A percentile compares a stretch with the other conserved stretches of the same genome.
These are phyloP conservation scores for Lachancea quebecensis DNA, from an alignment of 805 yeast genomes.

Conservation along the genomic window DNA sequence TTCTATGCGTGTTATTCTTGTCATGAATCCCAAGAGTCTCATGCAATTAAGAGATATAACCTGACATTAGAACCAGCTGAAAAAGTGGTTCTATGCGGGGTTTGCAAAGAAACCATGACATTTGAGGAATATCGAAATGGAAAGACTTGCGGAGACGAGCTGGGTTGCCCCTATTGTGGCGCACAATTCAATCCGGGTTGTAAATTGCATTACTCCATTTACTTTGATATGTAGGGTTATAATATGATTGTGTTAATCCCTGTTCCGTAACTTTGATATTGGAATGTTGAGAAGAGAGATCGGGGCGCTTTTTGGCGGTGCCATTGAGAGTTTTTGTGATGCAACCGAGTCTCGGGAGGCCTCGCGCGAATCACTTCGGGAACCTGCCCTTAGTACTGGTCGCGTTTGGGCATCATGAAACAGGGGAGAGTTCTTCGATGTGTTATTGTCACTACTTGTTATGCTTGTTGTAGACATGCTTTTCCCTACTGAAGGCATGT, in stretches of 20 bases:
- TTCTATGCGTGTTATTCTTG: constrained; percentile 30
- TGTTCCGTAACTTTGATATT: constrained; percentile 23
- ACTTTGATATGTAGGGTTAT: constrained; percentile 15
- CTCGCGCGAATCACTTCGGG: neutral
- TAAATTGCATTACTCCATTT: constrained; percentile 26
- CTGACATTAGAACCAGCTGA: constrained; percentile 4
- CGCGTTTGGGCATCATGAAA: neutral
- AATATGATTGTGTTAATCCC: neutral
- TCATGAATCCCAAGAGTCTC: constrained; percentile 19
- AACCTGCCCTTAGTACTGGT: neutral
- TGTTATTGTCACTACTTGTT: neutral
- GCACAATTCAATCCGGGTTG: constrained; percentile 29
- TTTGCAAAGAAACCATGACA: constrained; percentile 23
- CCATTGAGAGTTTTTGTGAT: neutral
- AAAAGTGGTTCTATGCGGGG: constrained; percentile 25
- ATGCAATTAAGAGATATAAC: constrained; percentile 13
- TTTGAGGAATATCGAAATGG: constrained; percentile 18
- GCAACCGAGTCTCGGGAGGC: neutral
- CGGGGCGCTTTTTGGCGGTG: constrained; percentile 11
- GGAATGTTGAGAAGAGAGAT: constrained; percentile 26
- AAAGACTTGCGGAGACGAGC: neutral
- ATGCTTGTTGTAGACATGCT: neutral
- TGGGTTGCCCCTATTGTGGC: constrained; percentile 21
- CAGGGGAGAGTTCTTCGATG: neutral
- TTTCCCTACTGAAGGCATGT: neutral